Evolutionary conservation across 179 eudicot genomes (phyloP).

Genomic region (Corrigiola litoralis): DNA sequence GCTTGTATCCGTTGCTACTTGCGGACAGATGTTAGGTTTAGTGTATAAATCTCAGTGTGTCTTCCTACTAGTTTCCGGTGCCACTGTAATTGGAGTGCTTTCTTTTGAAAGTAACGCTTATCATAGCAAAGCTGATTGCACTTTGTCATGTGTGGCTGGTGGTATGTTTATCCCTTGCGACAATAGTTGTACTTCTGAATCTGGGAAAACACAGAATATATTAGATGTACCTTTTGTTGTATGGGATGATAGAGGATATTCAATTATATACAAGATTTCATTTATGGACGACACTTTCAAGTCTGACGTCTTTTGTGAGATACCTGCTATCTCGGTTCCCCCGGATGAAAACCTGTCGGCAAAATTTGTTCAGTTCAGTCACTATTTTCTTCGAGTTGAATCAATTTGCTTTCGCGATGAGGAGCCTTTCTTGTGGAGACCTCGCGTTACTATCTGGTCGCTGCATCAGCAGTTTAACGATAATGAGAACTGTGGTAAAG

Average conservation of each 20-base stretch:
- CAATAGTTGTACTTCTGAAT: slow-evolving; percentile 17
- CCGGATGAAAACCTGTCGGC: slow-evolving; percentile 34
- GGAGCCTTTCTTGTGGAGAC: slow-evolving; percentile 71
- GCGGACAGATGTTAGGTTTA: slow-evolving; percentile 53
- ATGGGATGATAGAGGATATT: slow-evolving; percentile 72
- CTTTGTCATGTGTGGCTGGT: slow-evolving; percentile 45
- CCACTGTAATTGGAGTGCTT: slow-evolving; percentile 58
- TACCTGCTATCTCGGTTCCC: slow-evolving; percentile 55
- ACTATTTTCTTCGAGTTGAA: slow-evolving; percentile 57
- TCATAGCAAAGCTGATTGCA: slow-evolving; percentile 29
- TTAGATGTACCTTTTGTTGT: slow-evolving; percentile 42
- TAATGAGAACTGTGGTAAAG: slow-evolving; percentile 17
- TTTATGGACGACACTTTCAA: slow-evolving; percentile 45
- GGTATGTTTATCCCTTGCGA: slow-evolving; percentile 55
- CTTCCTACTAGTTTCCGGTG: slow-evolving; percentile 45
- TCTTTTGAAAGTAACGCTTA: slow-evolving; percentile 42
- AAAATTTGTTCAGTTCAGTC: slow-evolving; percentile 44
- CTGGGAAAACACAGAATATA: slow-evolving; percentile 21
- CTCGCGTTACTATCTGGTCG: slow-evolving; percentile 71
- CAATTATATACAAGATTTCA: slow-evolving; percentile 52
- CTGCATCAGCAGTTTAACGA: slow-evolving; percentile 32
- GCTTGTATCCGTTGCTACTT: slow-evolving; percentile 47
- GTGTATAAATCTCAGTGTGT: slow-evolving; percentile 57
- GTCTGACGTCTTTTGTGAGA: slow-evolving; percentile 34
- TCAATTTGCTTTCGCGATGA: slow-evolving; percentile 52